Base-by-base conservation (phyloP, 2,329 filamentous ascomycete genomes). In the Trichoderma brevicompactum region DNA sequence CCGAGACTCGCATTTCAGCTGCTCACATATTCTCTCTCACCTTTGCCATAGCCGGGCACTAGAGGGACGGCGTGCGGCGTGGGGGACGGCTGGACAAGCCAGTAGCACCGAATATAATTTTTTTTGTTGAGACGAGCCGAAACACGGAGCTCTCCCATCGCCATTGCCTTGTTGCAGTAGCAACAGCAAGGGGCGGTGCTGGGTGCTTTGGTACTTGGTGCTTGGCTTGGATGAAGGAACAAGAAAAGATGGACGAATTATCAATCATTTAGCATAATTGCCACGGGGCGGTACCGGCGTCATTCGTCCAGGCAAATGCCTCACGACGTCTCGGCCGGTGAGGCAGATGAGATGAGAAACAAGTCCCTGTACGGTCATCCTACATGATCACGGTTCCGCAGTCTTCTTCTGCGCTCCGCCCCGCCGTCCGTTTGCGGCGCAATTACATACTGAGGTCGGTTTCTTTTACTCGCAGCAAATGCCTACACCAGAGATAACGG, bases 61-160 rank as follows among this genome's bases (percentile, higher is more conserved):
- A 62, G 34, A 23, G 28, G 23, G 23, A 53, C 23, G 58, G 48
- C 48, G 38, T 28, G 46, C 44, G 44, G 60, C 60, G 60, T 63
- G 60, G 60, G 60, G 60, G 40, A 62, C 10, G 49, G 32, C 60
- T 63, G 9, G 49, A 50, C 32, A 6, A n/a, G 38, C 38, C n/a
- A 46, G 56, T 60, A 60, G 44, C 56, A 59, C 56, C 56, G 34
- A 49, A 46, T 46, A 23, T 38, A 1, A 40, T 54, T 63, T 63
- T 62, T 63, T 62, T 62, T 63, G 60, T 63, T 63, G 60, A 63
- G 60, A 36, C 19, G 40, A 53, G 60, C 60, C 60, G 60, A 63
- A 63, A 54, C 60, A 63, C 60, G 60, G 60, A 63, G 60, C 40
- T 15, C 7, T 63, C 17, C 9, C 17, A n/a, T 12, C 17, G 23